phyloP scores from a whole-genome alignment of 2,329 filamentous ascomycete species.

The Curvularia spicifera region DNA sequence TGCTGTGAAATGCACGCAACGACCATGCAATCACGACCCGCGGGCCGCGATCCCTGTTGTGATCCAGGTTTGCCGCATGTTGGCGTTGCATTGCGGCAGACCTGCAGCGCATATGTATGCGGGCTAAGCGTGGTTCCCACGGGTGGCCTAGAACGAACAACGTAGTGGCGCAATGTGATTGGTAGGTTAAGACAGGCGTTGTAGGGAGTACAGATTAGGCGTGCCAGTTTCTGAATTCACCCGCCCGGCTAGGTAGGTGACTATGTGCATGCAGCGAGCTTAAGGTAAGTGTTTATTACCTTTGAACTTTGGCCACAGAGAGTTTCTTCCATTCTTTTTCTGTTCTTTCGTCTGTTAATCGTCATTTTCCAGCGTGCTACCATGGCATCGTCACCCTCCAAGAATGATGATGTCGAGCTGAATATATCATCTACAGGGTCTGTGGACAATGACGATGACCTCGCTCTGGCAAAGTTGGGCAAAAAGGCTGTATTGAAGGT shows the following conservation, averaged over 20 bases:
- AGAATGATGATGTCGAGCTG: conserved; percentile 24
- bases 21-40: not conserved
- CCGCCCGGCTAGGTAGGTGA: conserved; percentile 9
- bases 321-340: not conserved
- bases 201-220: not conserved
- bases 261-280: conserved; percentile 5
- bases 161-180: conserved; percentile 7
- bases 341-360: not conserved
- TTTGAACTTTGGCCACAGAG: conserved; percentile 4
- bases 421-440: conserved; percentile 10
- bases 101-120: not conserved
- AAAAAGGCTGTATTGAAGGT: conserved; percentile 37
- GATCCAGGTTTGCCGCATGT: conserved; percentile 3
- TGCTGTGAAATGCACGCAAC: not conserved
- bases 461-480: conserved; percentile 29
- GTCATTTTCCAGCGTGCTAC: conserved; percentile 3
- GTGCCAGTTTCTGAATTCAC: conserved; percentile 5
- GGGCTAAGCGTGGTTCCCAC: conserved; percentile 14
- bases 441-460: conserved; percentile 24
- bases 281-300: conserved; percentile 9
- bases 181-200: conserved; percentile 8
- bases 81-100: conserved; percentile 12
- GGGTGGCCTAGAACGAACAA: conserved; percentile 19
- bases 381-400: conserved; percentile 20
- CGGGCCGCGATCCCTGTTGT: conserved; percentile 14